Percentiles rank a stretch among this genome's conserved stretches.
phyloP scores from a whole-genome alignment of 108 stramenopile species.

The Fistulifera solaris region DNA sequence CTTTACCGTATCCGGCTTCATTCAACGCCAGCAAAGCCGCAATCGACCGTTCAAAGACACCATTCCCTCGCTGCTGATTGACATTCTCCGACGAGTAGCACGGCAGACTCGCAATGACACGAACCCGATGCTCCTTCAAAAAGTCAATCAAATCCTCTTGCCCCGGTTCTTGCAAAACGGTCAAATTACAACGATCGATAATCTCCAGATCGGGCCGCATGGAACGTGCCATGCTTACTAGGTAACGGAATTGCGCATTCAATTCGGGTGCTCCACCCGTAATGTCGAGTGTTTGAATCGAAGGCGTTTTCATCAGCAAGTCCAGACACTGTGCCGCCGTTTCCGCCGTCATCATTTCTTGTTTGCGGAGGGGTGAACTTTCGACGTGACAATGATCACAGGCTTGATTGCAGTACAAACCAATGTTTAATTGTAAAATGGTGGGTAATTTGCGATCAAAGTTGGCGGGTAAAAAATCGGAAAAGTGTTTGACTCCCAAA shows the following conservation, averaged over 20 bases:
- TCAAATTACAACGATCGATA: constrained; percentile 96
- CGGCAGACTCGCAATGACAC: constrained; percentile 85
- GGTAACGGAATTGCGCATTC: constrained; percentile 78
- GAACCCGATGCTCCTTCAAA: constrained; percentile 79
- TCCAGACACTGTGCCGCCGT: constrained; percentile 82
- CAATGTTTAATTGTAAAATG: constrained; percentile 94
- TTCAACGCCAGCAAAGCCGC: constrained; percentile 84
- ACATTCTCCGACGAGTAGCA: constrained; percentile 93
- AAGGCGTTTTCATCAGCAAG: constrained; percentile 64
- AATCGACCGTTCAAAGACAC: constrained; percentile 91
- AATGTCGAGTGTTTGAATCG: constrained; percentile 84
- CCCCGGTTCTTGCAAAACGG: constrained; percentile 89
- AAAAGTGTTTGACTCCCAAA: constrained; percentile 76
- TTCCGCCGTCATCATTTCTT: constrained; percentile 83
- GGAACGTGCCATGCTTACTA: constrained; percentile 75
- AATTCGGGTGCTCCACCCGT: constrained; percentile 97
- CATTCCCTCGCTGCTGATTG: constrained; percentile 88
- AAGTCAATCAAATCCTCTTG: constrained; percentile 92
- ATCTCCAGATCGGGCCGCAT: constrained; percentile 76
- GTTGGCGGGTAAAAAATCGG: constrained; percentile 40
- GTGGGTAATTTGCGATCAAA: constrained; percentile 11
- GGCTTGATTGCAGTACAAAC: constrained; percentile 96
- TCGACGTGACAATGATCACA: constrained; percentile 93
- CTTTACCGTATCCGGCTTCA: constrained; percentile 80
- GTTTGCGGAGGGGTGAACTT: constrained; percentile 81